Conservation (phyloP, 176 grass and related monocot species). For the Puya raimondii region DNA sequence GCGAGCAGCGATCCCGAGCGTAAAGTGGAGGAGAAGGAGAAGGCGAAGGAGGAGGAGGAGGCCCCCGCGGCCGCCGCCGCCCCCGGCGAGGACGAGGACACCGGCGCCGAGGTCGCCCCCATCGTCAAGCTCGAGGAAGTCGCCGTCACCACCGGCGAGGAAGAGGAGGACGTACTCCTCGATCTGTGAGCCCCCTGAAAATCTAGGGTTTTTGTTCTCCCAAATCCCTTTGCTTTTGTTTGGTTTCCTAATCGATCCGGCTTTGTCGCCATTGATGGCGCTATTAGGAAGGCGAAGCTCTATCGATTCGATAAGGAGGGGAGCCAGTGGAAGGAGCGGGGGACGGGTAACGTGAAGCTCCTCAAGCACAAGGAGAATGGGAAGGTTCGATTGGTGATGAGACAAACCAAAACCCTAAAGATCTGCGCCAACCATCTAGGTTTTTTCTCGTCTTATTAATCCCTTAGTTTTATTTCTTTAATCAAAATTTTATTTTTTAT, state of each 20-base stretch:
- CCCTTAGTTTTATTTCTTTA: not conserved
- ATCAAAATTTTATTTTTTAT: not conserved
- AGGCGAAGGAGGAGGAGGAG: conserved; percentile 12
- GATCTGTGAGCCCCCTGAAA: conserved; percentile 36
- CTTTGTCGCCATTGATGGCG: not conserved
- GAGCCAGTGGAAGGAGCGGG: conserved; percentile 65
- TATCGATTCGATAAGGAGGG: conserved; percentile 58
- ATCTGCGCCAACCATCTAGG: conserved; percentile 61
- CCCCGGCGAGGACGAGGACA: conserved; percentile 67
- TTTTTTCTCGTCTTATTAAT: not conserved
- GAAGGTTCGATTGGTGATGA: conserved; percentile 75
- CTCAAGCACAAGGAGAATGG: conserved; percentile 52
- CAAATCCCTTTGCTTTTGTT: not conserved
- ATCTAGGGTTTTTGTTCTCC: not conserved
- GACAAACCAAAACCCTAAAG: conserved; percentile 53
- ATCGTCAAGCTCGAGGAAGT: conserved; percentile 62
- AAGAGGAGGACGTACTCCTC: conserved; percentile 48
- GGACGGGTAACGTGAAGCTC: conserved; percentile 52
- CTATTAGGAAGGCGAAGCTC: conserved; percentile 50
- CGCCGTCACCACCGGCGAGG: conserved; percentile 55
- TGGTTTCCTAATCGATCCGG: conserved; percentile 1
- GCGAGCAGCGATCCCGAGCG: conserved; percentile 25
- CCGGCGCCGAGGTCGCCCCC: conserved; percentile 54
- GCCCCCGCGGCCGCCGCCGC: not conserved
- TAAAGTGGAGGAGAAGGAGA: not conserved